Base-by-base conservation (phyloP, 139 green algal genomes). In the Mesotaenium endlicherianum region DNA sequence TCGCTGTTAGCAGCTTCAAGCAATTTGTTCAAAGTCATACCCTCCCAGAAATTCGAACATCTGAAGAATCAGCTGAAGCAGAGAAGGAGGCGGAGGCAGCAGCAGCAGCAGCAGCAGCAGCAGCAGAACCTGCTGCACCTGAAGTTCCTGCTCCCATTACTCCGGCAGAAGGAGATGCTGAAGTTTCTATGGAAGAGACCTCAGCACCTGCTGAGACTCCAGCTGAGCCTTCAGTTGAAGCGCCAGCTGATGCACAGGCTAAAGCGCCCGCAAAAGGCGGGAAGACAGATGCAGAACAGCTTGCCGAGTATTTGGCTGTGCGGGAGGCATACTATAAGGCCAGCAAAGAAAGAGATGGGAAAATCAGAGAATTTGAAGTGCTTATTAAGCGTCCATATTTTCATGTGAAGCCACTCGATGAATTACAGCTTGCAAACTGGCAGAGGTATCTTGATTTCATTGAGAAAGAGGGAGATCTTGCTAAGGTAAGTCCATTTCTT, bases 321-420 rank as follows among this genome's bases (percentile, higher is more conserved):
- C 49, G 87, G 47, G 86, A 93, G 0, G 47, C 64, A 34, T 5
- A 91, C 31, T 93, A 89, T 64, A 70, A 87, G 45, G 71, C 36
- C 3, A 90, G 86, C 16, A 92, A 91, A 80, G 68, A 86, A 60
- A 84, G 93, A 81, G 77, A 90, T 69, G 39, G 39, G 2, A 81
- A 86, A n/a, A 83, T 91, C 11, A 77, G 87, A 70, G 82, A 80
- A 0, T 97, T 91, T 77, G 93, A 96, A 88, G 86, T 88, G 17
- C 88, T 45, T 31, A 92, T 95, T 43, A 91, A 91, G 83, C 88
- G 94, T 36, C 88, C 94, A 2, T 97, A 95, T 75, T 97, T 94
- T 88, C 94, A 97, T 67, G 84, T 94, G 36, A 97, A 96, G 93
- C 88, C 93, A 1, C 88, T 97, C 53, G 92, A 95, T 75, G 75